Evolutionary conservation across 2,329 filamentous ascomycete species (phyloP).

Genomic region (Ramichloridium luteum): DNA sequence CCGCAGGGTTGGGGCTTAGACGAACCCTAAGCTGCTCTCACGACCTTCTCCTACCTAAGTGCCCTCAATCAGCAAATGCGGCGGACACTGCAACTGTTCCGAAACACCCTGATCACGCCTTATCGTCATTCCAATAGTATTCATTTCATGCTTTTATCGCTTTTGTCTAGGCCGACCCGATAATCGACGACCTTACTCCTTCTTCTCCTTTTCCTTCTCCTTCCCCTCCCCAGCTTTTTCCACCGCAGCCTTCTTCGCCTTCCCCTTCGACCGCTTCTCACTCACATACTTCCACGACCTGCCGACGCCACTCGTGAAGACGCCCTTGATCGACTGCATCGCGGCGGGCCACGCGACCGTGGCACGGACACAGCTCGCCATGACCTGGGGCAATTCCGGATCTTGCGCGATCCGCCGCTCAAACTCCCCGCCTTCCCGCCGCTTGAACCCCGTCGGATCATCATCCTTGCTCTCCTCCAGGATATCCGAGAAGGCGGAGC

Average conservation of each 20-base stretch:
- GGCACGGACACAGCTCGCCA: constrained; percentile 66
- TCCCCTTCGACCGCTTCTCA: constrained; percentile 54
- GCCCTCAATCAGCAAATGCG: no score
- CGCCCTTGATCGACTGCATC: constrained; percentile 72
- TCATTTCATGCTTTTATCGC: no score
- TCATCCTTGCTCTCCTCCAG: constrained; percentile 64
- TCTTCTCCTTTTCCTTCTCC: constrained; percentile 65
- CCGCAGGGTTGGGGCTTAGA: no score
- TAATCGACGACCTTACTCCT: no score
- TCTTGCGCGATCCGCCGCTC: constrained; percentile 74
- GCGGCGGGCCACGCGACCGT: constrained; percentile 91
- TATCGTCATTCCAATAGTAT: no score
- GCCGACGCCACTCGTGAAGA: constrained; percentile 62
- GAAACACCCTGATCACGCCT: no score
- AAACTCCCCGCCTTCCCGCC: constrained; percentile 69
- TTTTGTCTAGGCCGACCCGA: no score
- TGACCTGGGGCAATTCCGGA: constrained; percentile 54
- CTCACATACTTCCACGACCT: constrained; percentile 62
- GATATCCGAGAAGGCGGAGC: constrained; percentile 72
- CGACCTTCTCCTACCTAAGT: no score
- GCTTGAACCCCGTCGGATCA: constrained; percentile 51
- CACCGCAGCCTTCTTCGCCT: constrained; percentile 28
- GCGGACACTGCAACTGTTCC: no score
- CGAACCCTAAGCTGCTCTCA: no score
- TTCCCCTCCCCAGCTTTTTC: constrained; percentile 56